A percentile compares a stretch with the other conserved stretches of the same genome.
Conservation (phyloP, 2,329 filamentous ascomycete species). For the Pseudogymnoascus sp. region DNA sequence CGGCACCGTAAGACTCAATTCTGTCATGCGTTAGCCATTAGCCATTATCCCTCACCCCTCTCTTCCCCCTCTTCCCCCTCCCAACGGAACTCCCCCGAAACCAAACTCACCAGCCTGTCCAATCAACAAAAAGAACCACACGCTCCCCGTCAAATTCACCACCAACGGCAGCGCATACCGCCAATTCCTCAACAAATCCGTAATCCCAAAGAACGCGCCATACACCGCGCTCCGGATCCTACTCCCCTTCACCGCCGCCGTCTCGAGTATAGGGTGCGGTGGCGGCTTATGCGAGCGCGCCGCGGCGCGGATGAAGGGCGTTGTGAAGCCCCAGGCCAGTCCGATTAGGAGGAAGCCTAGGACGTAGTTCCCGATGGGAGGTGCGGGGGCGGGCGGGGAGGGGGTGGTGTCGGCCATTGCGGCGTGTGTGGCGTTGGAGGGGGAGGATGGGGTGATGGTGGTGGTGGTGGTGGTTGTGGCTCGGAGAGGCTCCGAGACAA, state of each 20-base stretch:
- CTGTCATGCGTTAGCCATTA: conserved; percentile 38
- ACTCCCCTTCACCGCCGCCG: conserved; percentile 44
- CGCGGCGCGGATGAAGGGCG: conserved; percentile 82
- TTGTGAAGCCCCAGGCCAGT: conserved; percentile 87
- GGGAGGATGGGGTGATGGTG: neutral
- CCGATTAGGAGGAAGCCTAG: conserved; percentile 86
- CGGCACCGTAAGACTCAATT: conserved; percentile 85
- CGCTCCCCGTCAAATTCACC: conserved; percentile 81
- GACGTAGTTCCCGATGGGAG: conserved; percentile 68
- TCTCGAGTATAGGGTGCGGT: conserved; percentile 46
- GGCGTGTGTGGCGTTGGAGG: neutral
- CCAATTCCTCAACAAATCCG: conserved; percentile 72
- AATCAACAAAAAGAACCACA: conserved; percentile 95
- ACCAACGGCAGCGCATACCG: conserved; percentile 78
- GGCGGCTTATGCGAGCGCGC: conserved; percentile 66
- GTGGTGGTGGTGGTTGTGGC: neutral
- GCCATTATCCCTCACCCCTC: neutral
- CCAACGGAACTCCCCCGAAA: neutral
- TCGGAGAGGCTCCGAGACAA: neutral
- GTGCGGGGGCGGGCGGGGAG: conserved; percentile 21
- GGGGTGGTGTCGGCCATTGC: neutral
- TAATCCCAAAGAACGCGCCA: conserved; percentile 62
- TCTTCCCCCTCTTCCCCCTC: neutral
- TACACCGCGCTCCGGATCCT: conserved; percentile 56
- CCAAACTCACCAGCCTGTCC: conserved; percentile 69